Evolutionary conservation across 2,329 filamentous ascomycete species (phyloP).

Genomic region (Penicillium sp.): DNA sequence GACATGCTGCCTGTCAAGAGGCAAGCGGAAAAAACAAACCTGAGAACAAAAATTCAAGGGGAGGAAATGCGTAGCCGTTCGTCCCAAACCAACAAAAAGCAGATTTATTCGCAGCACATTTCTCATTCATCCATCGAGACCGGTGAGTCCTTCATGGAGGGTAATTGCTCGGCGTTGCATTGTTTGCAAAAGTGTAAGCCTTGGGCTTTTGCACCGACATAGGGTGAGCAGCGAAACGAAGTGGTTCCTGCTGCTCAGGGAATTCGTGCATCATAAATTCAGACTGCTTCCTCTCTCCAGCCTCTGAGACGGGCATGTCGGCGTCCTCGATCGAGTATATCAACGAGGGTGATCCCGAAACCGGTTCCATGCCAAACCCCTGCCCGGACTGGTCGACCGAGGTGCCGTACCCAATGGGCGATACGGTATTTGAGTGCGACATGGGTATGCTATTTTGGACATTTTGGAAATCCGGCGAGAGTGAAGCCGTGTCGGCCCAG

Average conservation of each 20-base stretch:
- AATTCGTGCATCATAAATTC: slow-evolving; percentile 45
- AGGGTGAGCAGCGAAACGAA: slow-evolving; percentile 40
- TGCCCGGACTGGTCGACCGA: slow-evolving; percentile 28
- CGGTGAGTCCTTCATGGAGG: slow-evolving; percentile 24
- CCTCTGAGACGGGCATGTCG: slow-evolving; percentile 23
- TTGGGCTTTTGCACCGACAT: slow-evolving; percentile 38
- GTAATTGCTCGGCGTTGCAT: slow-evolving; percentile 40
- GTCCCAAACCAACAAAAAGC: slow-evolving; percentile 17
- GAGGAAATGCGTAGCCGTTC: slow-evolving; percentile 18
- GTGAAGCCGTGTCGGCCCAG: slow-evolving; percentile 38
- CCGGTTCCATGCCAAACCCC: slow-evolving; percentile 24
- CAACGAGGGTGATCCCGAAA: slow-evolving; percentile 30
- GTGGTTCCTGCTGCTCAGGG: slow-evolving; percentile 41
- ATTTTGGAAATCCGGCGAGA: slow-evolving; percentile 39
- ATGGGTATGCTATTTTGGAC: slow-evolving; percentile 34
- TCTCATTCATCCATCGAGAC: slow-evolving; percentile 22
- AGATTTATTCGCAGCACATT: slow-evolving; percentile 20
- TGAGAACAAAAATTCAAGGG: slow-evolving; percentile 4
- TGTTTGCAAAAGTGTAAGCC: slow-evolving; percentile 41
- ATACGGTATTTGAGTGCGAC: slow-evolving; percentile 32
- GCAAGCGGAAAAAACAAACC: slow-evolving; percentile 4
- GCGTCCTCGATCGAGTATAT: slow-evolving; percentile 31
- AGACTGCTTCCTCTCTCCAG: slow-evolving; percentile 30
- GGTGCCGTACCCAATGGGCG: slow-evolving; percentile 36
- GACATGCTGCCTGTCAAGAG: slow-evolving; percentile 5